These are phyloP conservation scores for Xylaria venustula DNA, from an alignment of 495 filamentous ascomycete species.

Conservation along the genomic window DNA sequence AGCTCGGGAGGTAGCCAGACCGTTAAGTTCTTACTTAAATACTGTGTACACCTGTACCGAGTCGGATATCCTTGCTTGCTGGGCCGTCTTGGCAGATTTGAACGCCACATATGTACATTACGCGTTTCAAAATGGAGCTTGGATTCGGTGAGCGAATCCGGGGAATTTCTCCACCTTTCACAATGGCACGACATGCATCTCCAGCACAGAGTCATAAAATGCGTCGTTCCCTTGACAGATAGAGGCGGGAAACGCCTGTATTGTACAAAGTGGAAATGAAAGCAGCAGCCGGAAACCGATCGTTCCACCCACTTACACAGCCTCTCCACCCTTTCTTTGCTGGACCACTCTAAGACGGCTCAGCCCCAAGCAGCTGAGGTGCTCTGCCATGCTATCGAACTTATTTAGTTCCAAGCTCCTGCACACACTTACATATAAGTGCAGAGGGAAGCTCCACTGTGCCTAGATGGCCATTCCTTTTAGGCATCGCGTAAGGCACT, in stretches of 20 bases:
- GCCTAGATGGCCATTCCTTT: neutral
- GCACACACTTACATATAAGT: neutral
- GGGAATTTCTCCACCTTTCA: neutral
- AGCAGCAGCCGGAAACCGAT: neutral
- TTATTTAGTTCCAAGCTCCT: neutral
- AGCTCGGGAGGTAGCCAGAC: no score
- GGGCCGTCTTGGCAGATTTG: no score
- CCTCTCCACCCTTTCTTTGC: neutral
- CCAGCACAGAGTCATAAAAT: no score
- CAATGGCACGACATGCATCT: neutral
- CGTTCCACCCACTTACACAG: neutral
- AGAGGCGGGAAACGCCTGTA: no score
- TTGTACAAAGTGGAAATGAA: no score
- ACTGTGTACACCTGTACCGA: no score
- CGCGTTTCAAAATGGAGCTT: neutral
- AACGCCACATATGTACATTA: no score
- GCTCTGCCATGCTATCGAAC: neutral
- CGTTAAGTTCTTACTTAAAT: no score
- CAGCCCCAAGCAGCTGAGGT: constrained; percentile 4
- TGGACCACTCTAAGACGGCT: neutral
- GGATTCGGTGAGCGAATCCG: neutral
- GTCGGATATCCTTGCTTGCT: no score
- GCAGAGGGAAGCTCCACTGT: neutral
- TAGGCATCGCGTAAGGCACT: neutral
- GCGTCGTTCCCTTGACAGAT: no score